Base-by-base conservation (phyloP, 345 rosid species). In the Corchorus capsularis region DNA sequence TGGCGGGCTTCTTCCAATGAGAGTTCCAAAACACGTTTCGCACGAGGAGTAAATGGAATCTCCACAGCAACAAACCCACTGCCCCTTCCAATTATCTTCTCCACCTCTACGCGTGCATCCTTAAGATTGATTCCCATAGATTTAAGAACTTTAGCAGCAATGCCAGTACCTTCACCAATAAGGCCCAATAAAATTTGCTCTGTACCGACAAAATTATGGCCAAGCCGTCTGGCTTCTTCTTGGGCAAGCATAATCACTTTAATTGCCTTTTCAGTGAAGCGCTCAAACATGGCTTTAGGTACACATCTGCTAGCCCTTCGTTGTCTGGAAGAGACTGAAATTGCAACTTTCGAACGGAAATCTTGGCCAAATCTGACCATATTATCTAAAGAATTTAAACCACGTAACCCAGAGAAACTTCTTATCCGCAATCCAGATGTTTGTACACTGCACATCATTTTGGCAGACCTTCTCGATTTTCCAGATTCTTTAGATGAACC, bases 41-140 rank as follows among this genome's bases (percentile, higher is more conserved):
- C 99, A 60, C 97, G 98, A 64, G 98, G 98, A 71, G 99, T 96
- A 82, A 96, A 96, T 8, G 98, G 99, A 72, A 96, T 93, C 81
- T 93, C 99, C 81, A 91, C 94, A 17, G 96, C 99, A 60, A 93
- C 97, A 82, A 93, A 93, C 13, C 99, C 99, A 67, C 96, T 92
- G 56, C 99, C 99, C 77, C 97, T 84, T 55, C 99, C 99, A 79
- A 93, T 96, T 17, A 96, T 93, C 79, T 96, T 93, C 80, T 93
- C 99, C n/a, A 96, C 99, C 75, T 96, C 99, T 0, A 93, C 92
- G 15, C 99, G 97, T 2, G 98, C 93, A 69, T 93, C 96, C 81
- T 92, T 92, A 69, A 96, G 96, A 84, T 91, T 93, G 76, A 96
- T 93, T 76, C 99, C 99, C 98, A 93, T 87, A 61, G 98, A 93